Percentiles rank a stretch among this genome's conserved stretches.
These are phyloP conservation scores for Quercus berberidifolia DNA, from an alignment of 306 rosid genomes.

Conservation along the genomic window DNA sequence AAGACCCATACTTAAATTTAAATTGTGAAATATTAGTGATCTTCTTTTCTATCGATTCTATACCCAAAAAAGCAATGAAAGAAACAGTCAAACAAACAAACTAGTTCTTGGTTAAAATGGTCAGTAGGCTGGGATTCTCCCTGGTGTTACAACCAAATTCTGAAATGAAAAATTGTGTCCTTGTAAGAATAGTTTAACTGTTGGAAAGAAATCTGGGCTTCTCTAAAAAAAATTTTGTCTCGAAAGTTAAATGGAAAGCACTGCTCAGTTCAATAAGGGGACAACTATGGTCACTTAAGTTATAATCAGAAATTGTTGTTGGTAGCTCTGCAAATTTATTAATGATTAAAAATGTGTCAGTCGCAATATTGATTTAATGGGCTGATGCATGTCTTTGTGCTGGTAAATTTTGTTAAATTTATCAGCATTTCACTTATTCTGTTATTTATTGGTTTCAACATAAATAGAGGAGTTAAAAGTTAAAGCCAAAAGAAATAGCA, in stretches of 20 bases:
- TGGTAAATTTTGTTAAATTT: background rate
- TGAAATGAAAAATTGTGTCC: background rate
- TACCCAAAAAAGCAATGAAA: too few species aligned
- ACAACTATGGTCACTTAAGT: background rate
- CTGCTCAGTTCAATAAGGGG: background rate
- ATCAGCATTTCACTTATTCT: background rate
- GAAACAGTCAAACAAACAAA: background rate
- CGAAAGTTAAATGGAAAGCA: background rate
- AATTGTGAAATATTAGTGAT: background rate
- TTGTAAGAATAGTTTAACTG: background rate
- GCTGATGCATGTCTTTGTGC: background rate
- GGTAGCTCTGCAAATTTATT: background rate
- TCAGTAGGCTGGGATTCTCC: background rate
- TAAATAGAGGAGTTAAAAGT: background rate
- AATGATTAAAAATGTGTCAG: background rate
- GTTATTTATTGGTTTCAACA: background rate
- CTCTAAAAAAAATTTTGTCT: background rate
- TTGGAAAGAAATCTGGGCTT: background rate
- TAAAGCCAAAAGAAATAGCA: background rate
- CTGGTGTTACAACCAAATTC: background rate
- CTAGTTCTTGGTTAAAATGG: background rate
- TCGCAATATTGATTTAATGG: background rate
- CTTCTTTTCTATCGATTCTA: background rate
- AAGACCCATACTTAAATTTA: background rate
- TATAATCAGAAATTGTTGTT: background rate